Evolutionary conservation across 169 alveolate genomes (phyloP).

Genomic region (Babesia sp.): DNA sequence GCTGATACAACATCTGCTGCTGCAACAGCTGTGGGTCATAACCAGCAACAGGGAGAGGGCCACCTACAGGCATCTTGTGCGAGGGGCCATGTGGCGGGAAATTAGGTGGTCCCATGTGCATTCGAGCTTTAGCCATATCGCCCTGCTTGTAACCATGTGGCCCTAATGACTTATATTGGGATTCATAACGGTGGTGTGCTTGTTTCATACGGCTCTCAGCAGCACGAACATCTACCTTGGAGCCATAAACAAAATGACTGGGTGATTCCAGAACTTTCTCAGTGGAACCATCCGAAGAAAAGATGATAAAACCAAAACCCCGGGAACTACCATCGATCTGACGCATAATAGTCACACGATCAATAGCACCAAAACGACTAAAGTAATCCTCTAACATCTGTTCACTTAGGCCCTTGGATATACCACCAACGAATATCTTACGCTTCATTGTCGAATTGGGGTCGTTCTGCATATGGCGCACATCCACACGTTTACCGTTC

Average conservation of each 20-base stretch:
- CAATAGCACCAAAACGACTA: slow-evolving; percentile 46
- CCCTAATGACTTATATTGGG: slow-evolving; percentile 5
- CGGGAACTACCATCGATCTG: slow-evolving; percentile 64
- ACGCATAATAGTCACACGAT: slow-evolving; percentile 62
- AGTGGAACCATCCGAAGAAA: slow-evolving; percentile 50
- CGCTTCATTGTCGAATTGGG: slow-evolving; percentile 38
- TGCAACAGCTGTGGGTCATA: slow-evolving; percentile 29
- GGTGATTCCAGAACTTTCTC: slow-evolving; percentile 46
- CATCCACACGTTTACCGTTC: slow-evolving; percentile 57
- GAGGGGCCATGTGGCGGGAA: neutral
- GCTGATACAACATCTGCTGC: slow-evolving; percentile 30
- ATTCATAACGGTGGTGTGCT: neutral
- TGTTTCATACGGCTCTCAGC: slow-evolving; percentile 53
- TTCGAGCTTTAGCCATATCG: neutral
- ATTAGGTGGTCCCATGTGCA: neutral
- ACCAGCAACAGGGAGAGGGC: neutral
- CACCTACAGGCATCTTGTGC: slow-evolving; percentile 1
- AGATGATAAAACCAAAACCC: slow-evolving; percentile 64
- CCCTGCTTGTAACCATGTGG: neutral
- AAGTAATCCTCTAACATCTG: slow-evolving; percentile 64
- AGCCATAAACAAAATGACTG: slow-evolving; percentile 63
- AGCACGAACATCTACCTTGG: slow-evolving; percentile 64
- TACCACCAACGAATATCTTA: slow-evolving; percentile 64
- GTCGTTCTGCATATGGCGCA: slow-evolving; percentile 56
- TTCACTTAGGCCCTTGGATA: slow-evolving; percentile 58